Conservation (phyloP, 176 grass and related monocot genomes). For the barley (Hordeum vulgare) region MorexV3_pseudomolecules_assembly NC_058521.1:591622088-591622587, state of each 20-base stretch:
- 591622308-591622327: constrained; percentile 77
- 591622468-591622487: constrained; percentile 73
- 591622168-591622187: constrained; percentile 60
- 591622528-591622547: constrained; percentile 38
- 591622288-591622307: constrained; percentile 91
- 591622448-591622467: constrained; percentile 47
- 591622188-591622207: constrained; percentile 57
- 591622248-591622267: constrained; percentile 53
- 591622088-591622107: constrained; percentile 37
- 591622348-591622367: constrained; percentile 60
- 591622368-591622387: constrained; percentile 80
- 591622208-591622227: constrained; percentile 85
- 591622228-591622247: constrained; percentile 77
- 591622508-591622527: constrained; percentile 30
- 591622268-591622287: constrained; percentile 69
- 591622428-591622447: constrained; percentile 53
- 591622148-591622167: constrained; percentile 51
- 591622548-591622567: constrained; percentile 43
- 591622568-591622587: constrained; percentile 32
- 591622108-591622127: constrained; percentile 39
- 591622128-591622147: constrained; percentile 39
- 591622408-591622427: constrained; percentile 28
- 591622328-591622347: constrained; percentile 67
- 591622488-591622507: constrained; percentile 68
- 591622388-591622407: constrained; percentile 90